Conservation (phyloP, 352 stramenopile genomes). For the Globisporangium takayamanum region DNA sequence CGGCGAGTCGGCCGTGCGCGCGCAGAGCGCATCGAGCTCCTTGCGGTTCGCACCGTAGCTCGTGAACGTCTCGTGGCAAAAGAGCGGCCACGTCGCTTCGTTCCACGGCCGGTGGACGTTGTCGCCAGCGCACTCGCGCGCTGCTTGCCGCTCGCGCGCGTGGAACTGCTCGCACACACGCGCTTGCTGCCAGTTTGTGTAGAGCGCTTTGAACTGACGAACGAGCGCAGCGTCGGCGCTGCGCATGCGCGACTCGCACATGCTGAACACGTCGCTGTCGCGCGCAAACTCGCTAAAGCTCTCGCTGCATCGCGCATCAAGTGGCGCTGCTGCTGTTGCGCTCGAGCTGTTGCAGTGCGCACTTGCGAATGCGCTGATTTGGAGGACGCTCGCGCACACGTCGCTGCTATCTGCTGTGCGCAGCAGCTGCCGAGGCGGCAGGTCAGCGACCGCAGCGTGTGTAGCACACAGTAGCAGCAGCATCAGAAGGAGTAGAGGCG, state of each 20-base stretch:
- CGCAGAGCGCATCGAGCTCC: conserved; percentile 39
- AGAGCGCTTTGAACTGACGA: conserved; percentile 30
- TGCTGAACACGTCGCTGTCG: conserved; percentile 28
- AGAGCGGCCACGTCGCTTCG: conserved; percentile 37
- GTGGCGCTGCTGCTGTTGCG: not conserved
- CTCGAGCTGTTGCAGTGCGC: conserved; percentile 20
- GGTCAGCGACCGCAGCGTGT: not conserved
- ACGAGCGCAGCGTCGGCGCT: conserved; percentile 7
- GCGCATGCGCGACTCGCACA: conserved; percentile 22
- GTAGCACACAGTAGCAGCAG: not conserved
- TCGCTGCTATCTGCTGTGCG: not conserved
- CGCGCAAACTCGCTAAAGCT: conserved; percentile 50
- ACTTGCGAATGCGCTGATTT: conserved; percentile 36
- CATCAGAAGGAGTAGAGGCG: not conserved
- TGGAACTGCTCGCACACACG: conserved; percentile 49
- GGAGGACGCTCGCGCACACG: conserved; percentile 32
- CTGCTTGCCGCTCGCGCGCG: conserved; percentile 37
- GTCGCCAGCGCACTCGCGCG: conserved; percentile 29
- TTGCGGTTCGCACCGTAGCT: conserved; percentile 39
- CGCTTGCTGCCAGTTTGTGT: conserved; percentile 38
- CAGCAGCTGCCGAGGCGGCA: not conserved
- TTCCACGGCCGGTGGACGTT: conserved; percentile 42
- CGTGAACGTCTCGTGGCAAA: conserved; percentile 50
- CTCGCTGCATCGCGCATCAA: conserved; percentile 28
- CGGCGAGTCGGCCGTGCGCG: conserved; percentile 31